Percentiles rank a stretch among this genome's conserved stretches.
phyloP scores from a whole-genome alignment of 2,329 filamentous ascomycete species.

The Paraphaeosphaeria sporulosa region DNA sequence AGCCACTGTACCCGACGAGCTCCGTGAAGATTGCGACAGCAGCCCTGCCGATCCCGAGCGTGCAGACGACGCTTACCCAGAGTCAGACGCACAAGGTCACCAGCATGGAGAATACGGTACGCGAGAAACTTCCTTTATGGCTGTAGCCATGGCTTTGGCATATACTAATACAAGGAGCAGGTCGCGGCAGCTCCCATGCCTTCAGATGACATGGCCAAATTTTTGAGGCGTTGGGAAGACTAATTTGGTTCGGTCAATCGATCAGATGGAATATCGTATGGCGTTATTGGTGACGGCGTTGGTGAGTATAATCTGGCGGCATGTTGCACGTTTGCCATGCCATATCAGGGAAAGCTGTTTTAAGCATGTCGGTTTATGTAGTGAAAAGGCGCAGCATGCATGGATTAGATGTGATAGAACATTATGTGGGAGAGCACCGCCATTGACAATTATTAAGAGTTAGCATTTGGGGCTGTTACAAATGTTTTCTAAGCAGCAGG shows the following conservation, averaged over 20 bases:
- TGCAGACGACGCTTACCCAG: constrained; percentile 62
- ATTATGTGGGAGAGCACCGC: neutral
- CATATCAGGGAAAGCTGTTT: neutral
- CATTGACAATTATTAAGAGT: neutral
- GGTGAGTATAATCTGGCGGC: neutral
- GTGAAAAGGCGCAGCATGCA: neutral
- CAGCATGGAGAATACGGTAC: constrained; percentile 67
- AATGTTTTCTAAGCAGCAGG: neutral
- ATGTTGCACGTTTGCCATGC: neutral
- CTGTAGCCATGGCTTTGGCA: neutral
- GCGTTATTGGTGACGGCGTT: constrained; percentile 5
- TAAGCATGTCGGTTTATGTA: neutral
- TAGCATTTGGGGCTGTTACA: neutral
- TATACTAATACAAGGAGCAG: constrained; percentile 47
- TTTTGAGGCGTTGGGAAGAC: constrained; percentile 67
- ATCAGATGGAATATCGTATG: neutral
- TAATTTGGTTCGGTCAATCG: constrained; percentile 33
- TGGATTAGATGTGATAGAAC: neutral
- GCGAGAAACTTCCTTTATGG: constrained; percentile 32
- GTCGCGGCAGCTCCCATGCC: constrained; percentile 61
- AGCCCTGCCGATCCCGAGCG: constrained; percentile 53
- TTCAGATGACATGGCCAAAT: constrained; percentile 64
- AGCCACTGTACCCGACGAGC: constrained; percentile 64
- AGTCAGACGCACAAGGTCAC: constrained; percentile 59
- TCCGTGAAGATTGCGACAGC: constrained; percentile 61